Conservation (phyloP, 2,329 filamentous ascomycete species). For the Fusarium irregulare region DNA sequence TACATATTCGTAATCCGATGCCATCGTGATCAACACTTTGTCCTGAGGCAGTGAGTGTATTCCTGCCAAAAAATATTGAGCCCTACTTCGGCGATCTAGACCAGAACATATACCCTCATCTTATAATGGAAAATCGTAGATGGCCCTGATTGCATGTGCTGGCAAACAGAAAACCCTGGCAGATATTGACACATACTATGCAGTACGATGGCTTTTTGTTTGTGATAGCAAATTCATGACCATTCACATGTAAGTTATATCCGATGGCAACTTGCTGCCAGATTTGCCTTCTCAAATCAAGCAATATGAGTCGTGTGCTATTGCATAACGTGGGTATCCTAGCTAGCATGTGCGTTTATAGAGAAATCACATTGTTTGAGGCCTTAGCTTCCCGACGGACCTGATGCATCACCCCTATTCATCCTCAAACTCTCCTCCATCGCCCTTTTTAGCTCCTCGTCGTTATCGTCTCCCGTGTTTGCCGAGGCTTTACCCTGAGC, state of each 20-base stretch:
- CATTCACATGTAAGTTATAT: background rate
- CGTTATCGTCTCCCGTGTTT: constrained; percentile 54
- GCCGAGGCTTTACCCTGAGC: constrained; percentile 52
- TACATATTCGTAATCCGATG: background rate
- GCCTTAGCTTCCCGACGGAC: constrained; percentile 40
- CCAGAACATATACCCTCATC: background rate
- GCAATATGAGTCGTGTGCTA: background rate
- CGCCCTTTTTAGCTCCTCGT: constrained; percentile 67
- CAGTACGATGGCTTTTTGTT: background rate
- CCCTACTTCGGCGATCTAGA: too few species aligned
- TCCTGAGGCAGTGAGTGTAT: background rate
- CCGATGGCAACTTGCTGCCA: background rate
- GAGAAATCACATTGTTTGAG: background rate
- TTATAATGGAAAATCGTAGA: background rate
- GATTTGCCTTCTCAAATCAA: background rate
- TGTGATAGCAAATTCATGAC: background rate
- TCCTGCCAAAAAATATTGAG: background rate
- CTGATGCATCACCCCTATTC: constrained; percentile 47
- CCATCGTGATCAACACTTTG: background rate
- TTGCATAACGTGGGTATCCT: constrained; percentile 28
- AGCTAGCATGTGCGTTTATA: constrained; percentile 13
- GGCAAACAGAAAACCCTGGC: background rate
- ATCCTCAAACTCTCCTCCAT: constrained; percentile 66
- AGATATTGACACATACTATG: background rate
- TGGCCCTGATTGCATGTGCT: background rate